phyloP scores from a whole-genome alignment of 768 basidiomycete genomes.

The Pulveroboletus sp. region DNA sequence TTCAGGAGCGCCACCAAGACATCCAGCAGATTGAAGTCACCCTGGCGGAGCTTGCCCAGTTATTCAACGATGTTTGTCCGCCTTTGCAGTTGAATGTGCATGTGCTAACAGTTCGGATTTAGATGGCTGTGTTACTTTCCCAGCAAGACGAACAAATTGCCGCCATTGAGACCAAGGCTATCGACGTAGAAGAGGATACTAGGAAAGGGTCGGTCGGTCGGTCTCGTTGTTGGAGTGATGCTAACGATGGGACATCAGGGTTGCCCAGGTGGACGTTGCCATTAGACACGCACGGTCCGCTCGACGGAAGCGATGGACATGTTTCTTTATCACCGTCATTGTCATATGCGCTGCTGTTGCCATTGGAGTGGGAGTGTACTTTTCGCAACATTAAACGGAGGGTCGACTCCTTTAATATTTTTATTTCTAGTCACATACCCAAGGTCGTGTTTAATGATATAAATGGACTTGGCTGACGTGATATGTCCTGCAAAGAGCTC shows the following conservation, averaged over 20 bases:
- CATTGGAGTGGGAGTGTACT: conserved; percentile 30
- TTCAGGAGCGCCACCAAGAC: conserved; percentile 84
- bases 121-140: conserved; percentile 77
- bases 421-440: conserved; percentile 2
- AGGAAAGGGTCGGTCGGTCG: conserved; percentile 54
- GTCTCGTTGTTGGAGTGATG: background rate
- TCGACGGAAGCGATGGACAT: conserved; percentile 82
- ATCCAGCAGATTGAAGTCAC: conserved; percentile 83
- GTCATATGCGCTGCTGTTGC: conserved; percentile 48
- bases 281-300: conserved; percentile 64
- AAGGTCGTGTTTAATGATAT: background rate
- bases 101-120: background rate
- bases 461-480: conserved; percentile 16
- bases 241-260: conserved; percentile 33
- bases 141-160: conserved; percentile 77
- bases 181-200: conserved; percentile 61
- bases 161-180: conserved; percentile 57
- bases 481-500: conserved; percentile 4
- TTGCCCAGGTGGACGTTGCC: conserved; percentile 60
- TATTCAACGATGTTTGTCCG: conserved; percentile 72
- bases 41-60: conserved; percentile 79
- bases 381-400: conserved; percentile 4
- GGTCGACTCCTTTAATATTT: background rate
- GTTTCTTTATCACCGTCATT: conserved; percentile 60
- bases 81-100: background rate